Conservation (phyloP, 352 stramenopile species). For the Thraustochytrium striatum region DNA sequence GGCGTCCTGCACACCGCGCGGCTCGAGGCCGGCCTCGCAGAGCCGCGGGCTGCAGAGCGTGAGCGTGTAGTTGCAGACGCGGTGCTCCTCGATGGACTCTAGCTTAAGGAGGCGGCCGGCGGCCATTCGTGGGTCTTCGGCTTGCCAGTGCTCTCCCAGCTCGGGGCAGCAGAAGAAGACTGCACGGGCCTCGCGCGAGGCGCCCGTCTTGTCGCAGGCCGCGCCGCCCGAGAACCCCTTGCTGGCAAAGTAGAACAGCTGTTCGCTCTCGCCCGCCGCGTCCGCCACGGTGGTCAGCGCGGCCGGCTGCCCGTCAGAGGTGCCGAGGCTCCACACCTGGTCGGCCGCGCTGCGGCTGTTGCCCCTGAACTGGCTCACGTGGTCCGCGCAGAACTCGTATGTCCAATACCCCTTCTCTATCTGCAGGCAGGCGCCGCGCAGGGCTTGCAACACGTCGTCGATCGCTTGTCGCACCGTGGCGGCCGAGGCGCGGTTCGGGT, state of each 20-base stretch:
- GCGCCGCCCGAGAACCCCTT: not conserved
- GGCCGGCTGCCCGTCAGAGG: not conserved
- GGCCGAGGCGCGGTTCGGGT: not conserved
- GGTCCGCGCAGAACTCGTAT: conserved; percentile 18
- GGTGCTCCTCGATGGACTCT: conserved; percentile 12
- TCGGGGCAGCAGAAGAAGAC: conserved; percentile 36
- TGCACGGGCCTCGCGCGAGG: not conserved
- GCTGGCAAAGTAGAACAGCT: not conserved
- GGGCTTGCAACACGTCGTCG: not conserved
- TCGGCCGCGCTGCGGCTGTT: not conserved
- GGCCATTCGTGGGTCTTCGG: no score
- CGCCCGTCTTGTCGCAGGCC: conserved; percentile 26
- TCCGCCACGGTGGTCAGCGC: not conserved
- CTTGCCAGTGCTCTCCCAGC: not conserved
- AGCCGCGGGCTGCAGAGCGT: not conserved
- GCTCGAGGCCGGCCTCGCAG: not conserved
- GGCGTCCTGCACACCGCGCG: conserved; percentile 10
- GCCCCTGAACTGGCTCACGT: conserved; percentile 20
- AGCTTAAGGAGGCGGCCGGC: conserved; percentile 10
- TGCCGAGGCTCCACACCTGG: conserved; percentile 3
- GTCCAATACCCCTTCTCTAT: conserved; percentile 23
- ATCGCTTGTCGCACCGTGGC: not conserved
- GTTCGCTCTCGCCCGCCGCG: not conserved
- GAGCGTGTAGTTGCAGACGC: conserved; percentile 37
- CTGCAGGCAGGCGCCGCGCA: not conserved